Percentiles rank a stretch among this genome's conserved stretches.
phyloP scores from a whole-genome alignment of 768 basidiomycete genomes.

The Gelatoporia subvermispora region DNA sequence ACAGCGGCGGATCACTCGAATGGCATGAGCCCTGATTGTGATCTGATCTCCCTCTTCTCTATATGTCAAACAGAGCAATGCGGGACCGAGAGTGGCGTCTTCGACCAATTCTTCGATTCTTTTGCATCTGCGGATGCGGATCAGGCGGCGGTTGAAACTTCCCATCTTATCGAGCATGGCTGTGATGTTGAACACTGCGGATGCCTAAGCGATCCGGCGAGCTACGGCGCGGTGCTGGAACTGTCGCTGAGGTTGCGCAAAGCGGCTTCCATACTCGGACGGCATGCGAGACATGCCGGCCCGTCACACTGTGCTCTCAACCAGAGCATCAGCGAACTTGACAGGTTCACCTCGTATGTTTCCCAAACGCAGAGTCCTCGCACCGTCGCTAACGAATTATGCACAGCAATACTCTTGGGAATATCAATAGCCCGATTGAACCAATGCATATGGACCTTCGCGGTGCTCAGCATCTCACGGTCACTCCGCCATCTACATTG shows the following conservation, averaged over 20 bases:
- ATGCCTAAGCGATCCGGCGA: constrained; percentile 49
- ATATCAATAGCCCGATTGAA: constrained; percentile 23
- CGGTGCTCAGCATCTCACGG: constrained; percentile 1
- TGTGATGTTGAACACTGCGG: constrained; percentile 42
- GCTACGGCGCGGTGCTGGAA: constrained; percentile 57
- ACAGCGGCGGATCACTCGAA: constrained; percentile 1
- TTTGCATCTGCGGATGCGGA: constrained; percentile 10
- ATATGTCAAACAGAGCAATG: constrained; percentile 9
- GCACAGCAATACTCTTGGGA: constrained; percentile 39
- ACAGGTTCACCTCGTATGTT: constrained; percentile 45
- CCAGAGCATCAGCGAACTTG: constrained; percentile 46
- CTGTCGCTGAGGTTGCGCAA: constrained; percentile 60
- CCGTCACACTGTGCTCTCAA: constrained; percentile 30
- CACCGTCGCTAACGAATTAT: background rate
- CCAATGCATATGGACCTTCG: constrained; percentile 15
- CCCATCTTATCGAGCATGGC: background rate
- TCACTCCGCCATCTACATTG: too few species aligned
- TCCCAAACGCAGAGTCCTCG: constrained; percentile 1
- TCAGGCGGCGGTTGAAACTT: constrained; percentile 1
- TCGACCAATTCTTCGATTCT: constrained; percentile 21
- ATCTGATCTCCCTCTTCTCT: constrained; percentile 19
- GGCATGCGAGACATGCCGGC: constrained; percentile 36
- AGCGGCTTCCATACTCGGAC: constrained; percentile 50
- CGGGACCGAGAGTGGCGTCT: constrained; percentile 11
- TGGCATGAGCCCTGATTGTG: constrained; percentile 14